Conservation (phyloP, 345 rosid species). For the Acer negundo region DNA sequence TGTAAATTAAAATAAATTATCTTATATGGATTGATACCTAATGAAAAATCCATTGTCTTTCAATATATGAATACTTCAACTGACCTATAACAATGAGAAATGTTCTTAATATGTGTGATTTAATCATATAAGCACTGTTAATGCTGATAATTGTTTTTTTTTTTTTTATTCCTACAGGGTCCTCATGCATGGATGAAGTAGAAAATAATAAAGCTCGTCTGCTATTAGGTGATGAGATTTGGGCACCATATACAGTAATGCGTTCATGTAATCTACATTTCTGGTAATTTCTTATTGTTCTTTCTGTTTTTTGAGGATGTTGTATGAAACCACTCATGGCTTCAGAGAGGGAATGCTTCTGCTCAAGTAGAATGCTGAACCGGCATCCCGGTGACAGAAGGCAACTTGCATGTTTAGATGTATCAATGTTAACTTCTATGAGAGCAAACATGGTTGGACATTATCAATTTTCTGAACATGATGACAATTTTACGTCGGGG, state of each 20-base stretch:
- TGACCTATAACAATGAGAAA: background rate
- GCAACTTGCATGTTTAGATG: background rate
- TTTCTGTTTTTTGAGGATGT: background rate
- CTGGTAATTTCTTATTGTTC: background rate
- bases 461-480: background rate
- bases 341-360: background rate
- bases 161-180: conserved; percentile 27
- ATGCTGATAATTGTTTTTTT: conserved; percentile 5
- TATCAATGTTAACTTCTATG: background rate
- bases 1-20: background rate
- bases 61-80: background rate
- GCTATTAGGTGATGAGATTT: conserved; percentile 2
- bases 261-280: background rate
- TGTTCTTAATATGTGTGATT: background rate
- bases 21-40: background rate
- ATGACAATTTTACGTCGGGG: background rate
- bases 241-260: background rate
- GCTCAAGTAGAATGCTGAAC: background rate
- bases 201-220: background rate
- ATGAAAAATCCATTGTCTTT: background rate
- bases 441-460: background rate
- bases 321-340: background rate
- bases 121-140: background rate
- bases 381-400: background rate
- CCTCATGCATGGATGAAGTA: conserved; percentile 26